Conservation (phyloP, 2,329 filamentous ascomycete species). For the Aureobasidium lini region DNA sequence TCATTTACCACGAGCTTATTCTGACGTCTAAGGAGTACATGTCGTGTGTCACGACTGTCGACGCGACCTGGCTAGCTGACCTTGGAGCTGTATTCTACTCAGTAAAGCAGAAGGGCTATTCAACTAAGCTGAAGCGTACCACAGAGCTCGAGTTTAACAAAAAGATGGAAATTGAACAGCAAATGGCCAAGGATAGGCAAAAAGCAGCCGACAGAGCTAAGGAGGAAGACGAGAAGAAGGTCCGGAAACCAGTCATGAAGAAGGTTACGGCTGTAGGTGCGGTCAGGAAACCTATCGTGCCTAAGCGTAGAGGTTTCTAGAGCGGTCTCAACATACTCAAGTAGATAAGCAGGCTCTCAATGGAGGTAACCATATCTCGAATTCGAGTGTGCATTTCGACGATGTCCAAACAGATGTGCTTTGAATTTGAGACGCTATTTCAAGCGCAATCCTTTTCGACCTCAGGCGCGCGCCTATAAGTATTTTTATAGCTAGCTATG, state of each 20-base stretch:
- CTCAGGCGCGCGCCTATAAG: neutral
- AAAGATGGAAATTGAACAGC: constrained; percentile 84
- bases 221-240: constrained; percentile 27
- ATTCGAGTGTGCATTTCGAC: too few species aligned
- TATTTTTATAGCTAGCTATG: neutral
- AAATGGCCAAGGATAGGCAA: constrained; percentile 82
- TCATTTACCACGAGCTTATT: constrained; percentile 96
- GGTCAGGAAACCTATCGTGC: constrained; percentile 13
- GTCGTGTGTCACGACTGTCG: constrained; percentile 90
- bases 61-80: constrained; percentile 95
- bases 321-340: too few species aligned
- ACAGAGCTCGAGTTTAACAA: constrained; percentile 88
- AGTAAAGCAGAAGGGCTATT: constrained; percentile 96
- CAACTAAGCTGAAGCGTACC: constrained; percentile 72
- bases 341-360: too few species aligned
- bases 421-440: neutral
- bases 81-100: constrained; percentile 96
- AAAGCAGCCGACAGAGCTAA: constrained; percentile 50
- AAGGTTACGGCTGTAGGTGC: constrained; percentile 20
- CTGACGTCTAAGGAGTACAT: constrained; percentile 97
- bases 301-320: constrained; percentile 16
- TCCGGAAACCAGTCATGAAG: constrained; percentile 25
- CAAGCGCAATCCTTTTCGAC: neutral
- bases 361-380: too few species aligned
- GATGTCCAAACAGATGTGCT: too few species aligned